These are phyloP conservation scores for Serendipita sp. DNA, from an alignment of 768 basidiomycete genomes.

Conservation along the genomic window DNA sequence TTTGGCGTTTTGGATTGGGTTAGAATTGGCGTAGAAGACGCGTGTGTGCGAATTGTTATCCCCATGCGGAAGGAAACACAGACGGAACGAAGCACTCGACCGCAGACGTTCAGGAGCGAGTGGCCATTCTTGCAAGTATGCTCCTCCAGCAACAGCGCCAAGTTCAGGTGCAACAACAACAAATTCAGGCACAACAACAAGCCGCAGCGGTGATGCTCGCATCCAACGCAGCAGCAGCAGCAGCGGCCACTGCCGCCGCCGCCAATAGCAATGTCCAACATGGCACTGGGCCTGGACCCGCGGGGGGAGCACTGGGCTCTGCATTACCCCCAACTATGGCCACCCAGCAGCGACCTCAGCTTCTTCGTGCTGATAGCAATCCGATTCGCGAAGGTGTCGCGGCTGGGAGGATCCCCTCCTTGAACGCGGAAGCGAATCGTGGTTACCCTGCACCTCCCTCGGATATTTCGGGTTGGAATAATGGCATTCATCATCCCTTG, in stretches of 20 bases:
- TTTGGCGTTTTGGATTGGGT: background rate
- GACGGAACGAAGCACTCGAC: constrained; percentile 49
- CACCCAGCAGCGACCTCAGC: background rate
- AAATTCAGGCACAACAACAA: background rate
- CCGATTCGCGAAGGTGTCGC: background rate
- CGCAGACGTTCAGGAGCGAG: constrained; percentile 69
- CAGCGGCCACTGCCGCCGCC: background rate
- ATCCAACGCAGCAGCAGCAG: background rate
- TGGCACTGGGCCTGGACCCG: background rate
- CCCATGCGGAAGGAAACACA: constrained; percentile 60
- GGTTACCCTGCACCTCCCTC: background rate
- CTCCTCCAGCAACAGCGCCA: constrained; percentile 37
- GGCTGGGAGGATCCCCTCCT: too few species aligned
- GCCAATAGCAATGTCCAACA: background rate
- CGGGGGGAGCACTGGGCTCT: background rate
- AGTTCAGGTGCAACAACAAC: background rate
- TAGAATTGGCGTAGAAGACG: constrained; percentile 70
- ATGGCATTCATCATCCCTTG: background rate
- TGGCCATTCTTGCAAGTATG: constrained; percentile 60
- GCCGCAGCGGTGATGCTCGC: background rate
- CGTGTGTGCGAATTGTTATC: constrained; percentile 73
- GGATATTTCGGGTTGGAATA: background rate
- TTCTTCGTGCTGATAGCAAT: background rate
- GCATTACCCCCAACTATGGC: background rate
- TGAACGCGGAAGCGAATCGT: background rate